Evolutionary conservation across 2,329 filamentous ascomycete genomes (phyloP).

Genomic region (Leptographium lundbergii): DNA sequence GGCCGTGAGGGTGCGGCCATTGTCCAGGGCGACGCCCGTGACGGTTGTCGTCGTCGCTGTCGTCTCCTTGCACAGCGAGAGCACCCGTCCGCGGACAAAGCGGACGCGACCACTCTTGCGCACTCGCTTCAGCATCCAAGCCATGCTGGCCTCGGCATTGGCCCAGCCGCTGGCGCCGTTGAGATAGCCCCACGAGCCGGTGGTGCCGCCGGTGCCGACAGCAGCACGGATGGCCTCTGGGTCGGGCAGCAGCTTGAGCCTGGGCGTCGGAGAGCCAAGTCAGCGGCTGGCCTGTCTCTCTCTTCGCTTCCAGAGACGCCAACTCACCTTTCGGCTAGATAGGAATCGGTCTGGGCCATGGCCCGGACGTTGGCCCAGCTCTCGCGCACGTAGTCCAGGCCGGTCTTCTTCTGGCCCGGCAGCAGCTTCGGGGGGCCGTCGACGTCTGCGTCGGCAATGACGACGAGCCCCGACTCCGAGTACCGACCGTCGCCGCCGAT

Average conservation of each 20-base stretch:
- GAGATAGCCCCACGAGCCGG: constrained; percentile 57
- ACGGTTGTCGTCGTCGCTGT: constrained; percentile 19
- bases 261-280: constrained; percentile 11
- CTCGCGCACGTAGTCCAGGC: constrained; percentile 44
- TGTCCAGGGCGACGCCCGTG: constrained; percentile 39
- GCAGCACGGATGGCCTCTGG: constrained; percentile 29
- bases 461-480: constrained; percentile 53
- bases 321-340: neutral
- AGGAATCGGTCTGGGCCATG: constrained; percentile 28
- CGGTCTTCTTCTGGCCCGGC: constrained; percentile 21
- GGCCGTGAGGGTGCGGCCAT: constrained; percentile 23
- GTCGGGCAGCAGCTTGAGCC: constrained; percentile 29
- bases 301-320: neutral
- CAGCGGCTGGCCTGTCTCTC: neutral
- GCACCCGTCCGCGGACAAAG: constrained; percentile 39
- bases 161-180: constrained; percentile 72
- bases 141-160: constrained; percentile 59
- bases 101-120: constrained; percentile 40
- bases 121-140: constrained; percentile 44
- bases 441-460: constrained; percentile 37
- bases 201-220: constrained; percentile 35
- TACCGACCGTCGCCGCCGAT: constrained; percentile 56
- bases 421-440: neutral
- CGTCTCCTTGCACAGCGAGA: constrained; percentile 23
- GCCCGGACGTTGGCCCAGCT: constrained; percentile 49